phyloP scores from a whole-genome alignment of 2,329 filamentous ascomycete species.

The Scolecobasidium constrictum region DNA sequence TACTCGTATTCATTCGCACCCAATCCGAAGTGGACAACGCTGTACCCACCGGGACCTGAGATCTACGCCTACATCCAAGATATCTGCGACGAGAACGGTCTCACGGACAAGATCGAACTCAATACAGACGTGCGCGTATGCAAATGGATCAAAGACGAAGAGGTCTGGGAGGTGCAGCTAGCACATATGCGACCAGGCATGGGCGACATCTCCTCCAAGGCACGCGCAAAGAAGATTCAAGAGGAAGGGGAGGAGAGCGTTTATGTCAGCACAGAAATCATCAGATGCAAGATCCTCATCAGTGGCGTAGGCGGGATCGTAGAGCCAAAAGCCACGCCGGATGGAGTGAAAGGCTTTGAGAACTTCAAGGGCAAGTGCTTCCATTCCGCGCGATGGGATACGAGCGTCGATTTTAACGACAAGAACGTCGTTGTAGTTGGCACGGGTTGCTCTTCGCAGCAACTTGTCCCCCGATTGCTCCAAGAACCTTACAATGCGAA shows the following conservation, averaged over 20 bases:
- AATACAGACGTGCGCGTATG: constrained; percentile 45
- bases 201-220: constrained; percentile 41
- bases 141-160: constrained; percentile 41
- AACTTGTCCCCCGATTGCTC: constrained; percentile 42
- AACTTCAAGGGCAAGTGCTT: constrained; percentile 45
- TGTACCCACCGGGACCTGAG: constrained; percentile 38
- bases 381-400: constrained; percentile 47
- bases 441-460: constrained; percentile 47
- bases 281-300: constrained; percentile 44
- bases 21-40: constrained; percentile 40
- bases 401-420: constrained; percentile 38
- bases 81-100: constrained; percentile 40
- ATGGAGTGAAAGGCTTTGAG: constrained; percentile 40
- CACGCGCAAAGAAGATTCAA: constrained; percentile 32
- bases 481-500: constrained; percentile 38
- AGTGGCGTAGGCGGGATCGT: constrained; percentile 44
- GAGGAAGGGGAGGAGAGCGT: constrained; percentile 36
- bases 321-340: constrained; percentile 41
- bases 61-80: constrained; percentile 41
- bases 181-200: constrained; percentile 40
- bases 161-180: constrained; percentile 45
- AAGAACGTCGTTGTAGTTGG: constrained; percentile 49
- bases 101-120: constrained; percentile 47
- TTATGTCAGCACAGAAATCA: constrained; percentile 39
- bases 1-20: constrained; percentile 47